phyloP scores from a whole-genome alignment of 225 moss, liverwort and hornwort species.

The Pseudoscleropodium purum region DNA sequence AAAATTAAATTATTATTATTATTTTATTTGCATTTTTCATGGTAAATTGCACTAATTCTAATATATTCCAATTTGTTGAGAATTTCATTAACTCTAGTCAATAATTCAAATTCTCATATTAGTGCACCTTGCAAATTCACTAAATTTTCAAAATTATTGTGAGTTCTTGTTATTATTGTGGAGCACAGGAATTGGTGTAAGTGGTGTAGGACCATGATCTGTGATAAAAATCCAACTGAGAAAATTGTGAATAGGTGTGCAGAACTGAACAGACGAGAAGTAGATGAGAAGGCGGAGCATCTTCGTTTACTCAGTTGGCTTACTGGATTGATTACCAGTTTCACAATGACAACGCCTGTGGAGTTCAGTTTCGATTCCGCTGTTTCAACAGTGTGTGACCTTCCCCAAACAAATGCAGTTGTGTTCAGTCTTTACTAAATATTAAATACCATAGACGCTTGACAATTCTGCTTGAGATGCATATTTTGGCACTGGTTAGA shows the following conservation, averaged over 20 bases:
- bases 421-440: neutral
- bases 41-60: neutral
- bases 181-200: neutral
- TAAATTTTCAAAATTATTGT: neutral
- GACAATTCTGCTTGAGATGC: neutral
- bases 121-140: neutral
- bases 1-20: neutral
- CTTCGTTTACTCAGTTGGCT: constrained; percentile 54
- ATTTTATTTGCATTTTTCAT: neutral
- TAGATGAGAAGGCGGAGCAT: constrained; percentile 62
- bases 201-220: neutral
- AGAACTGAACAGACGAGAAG: constrained; percentile 53
- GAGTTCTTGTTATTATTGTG: neutral
- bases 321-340: constrained; percentile 51
- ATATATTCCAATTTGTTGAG: neutral
- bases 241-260: constrained; percentile 28
- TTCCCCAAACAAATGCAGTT: neutral
- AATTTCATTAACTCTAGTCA: neutral
- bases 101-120: neutral
- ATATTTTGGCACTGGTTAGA: neutral
- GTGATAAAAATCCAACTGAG: neutral
- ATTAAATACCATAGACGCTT: neutral
- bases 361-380: constrained; percentile 25
- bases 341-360: constrained; percentile 50
- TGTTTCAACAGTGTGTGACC: constrained; percentile 21